A percentile compares a stretch with the other conserved stretches of the same genome.
Evolutionary conservation across 2,329 filamentous ascomycete species (phyloP).

Genomic region (Aureobasidium sp.): DNA sequence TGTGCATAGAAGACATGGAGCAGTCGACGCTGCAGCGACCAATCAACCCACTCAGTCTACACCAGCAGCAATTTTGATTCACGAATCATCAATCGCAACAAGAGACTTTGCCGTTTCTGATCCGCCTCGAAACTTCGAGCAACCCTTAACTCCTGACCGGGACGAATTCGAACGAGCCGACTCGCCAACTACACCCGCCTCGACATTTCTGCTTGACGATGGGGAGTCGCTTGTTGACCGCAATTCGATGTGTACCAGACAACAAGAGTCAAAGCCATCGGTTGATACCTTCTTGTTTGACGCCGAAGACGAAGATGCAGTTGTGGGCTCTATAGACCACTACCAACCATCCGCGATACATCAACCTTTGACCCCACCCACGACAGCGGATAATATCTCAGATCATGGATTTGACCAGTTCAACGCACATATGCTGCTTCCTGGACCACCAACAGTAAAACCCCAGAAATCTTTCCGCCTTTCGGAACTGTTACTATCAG

Average conservation of each 20-base stretch:
- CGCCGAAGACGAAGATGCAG: constrained; percentile 30
- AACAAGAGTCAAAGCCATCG: neutral
- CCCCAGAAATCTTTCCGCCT: constrained; percentile 2
- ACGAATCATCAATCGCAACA: neutral
- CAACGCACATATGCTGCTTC: neutral
- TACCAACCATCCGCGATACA: constrained; percentile 22
- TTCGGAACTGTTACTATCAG: constrained; percentile 1
- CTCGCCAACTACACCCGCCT: constrained; percentile 10
- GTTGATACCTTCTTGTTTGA: constrained; percentile 37
- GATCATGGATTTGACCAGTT: neutral
- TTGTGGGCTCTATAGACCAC: constrained; percentile 19
- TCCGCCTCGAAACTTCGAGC: neutral
- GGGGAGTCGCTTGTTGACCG: constrained; percentile 46
- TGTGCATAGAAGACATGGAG: neutral
- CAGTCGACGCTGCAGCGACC: neutral
- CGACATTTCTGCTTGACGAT: constrained; percentile 44
- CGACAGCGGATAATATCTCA: constrained; percentile 24
- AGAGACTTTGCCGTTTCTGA: neutral
- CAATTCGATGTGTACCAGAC: constrained; percentile 29
- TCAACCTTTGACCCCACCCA: constrained; percentile 36
- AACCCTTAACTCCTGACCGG: neutral
- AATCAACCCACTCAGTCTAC: neutral
- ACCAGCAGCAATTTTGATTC: neutral
- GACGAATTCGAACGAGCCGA: neutral
- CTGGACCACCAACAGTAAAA: neutral